phyloP scores from a whole-genome alignment of 305 asterid species.

The Ajuga reptans region DNA sequence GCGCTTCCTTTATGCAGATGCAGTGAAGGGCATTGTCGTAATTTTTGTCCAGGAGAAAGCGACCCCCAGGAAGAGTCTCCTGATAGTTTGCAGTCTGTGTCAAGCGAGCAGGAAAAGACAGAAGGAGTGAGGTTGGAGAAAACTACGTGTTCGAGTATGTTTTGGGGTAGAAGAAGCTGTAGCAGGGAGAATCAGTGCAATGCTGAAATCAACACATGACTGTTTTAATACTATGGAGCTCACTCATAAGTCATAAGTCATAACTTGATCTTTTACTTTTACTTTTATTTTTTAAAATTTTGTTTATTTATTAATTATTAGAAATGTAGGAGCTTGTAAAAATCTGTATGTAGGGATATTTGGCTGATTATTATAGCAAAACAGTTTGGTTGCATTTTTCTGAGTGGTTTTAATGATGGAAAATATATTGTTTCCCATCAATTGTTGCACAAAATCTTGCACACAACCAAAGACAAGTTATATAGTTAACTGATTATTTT shows the following conservation, averaged over 20 bases:
- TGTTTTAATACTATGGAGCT: not conserved
- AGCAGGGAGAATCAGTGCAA: slow-evolving; percentile 77
- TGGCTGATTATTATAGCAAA: slow-evolving; percentile 8
- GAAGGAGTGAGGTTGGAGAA: slow-evolving; percentile 53
- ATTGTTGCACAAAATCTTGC: too few species aligned
- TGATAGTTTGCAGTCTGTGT: slow-evolving; percentile 32
- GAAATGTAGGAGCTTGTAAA: slow-evolving; percentile 32
- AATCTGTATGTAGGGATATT: slow-evolving; percentile 7
- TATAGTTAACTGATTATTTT: too few species aligned
- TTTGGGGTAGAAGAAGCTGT: slow-evolving; percentile 85
- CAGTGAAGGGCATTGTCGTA: slow-evolving; percentile 56
- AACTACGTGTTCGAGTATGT: slow-evolving; percentile 63
- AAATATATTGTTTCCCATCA: not conserved
- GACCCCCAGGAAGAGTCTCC: slow-evolving; percentile 45
- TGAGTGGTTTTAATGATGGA: not conserved
- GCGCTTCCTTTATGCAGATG: slow-evolving; percentile 67
- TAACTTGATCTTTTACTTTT: too few species aligned
- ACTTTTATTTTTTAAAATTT: too few species aligned
- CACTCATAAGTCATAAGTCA: too few species aligned
- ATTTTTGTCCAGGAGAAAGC: slow-evolving; percentile 42
- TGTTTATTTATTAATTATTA: not conserved
- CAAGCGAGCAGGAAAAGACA: slow-evolving; percentile 37
- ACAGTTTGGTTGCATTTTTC: not conserved
- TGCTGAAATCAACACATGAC: slow-evolving; percentile 33
- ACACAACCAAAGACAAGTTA: too few species aligned